phyloP scores from a whole-genome alignment of 306 rosid genomes.

The Erythrophleum fordii region DNA sequence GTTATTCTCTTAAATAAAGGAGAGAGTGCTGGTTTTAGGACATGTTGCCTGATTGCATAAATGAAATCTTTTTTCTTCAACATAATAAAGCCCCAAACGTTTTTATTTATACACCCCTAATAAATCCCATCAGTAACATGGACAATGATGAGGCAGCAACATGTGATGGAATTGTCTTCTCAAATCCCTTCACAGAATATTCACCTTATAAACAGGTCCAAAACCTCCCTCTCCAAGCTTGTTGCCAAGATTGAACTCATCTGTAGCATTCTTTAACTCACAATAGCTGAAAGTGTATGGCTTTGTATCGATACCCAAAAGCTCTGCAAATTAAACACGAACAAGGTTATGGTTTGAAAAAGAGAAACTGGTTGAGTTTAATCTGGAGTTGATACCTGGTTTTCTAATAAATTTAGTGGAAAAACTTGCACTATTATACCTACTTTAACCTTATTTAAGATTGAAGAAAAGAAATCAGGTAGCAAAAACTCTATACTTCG shows the following conservation, averaged over 20 bases:
- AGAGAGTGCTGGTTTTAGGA: neutral
- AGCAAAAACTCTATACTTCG: neutral
- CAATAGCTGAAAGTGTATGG: conserved; percentile 72
- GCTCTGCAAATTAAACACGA: conserved; percentile 53
- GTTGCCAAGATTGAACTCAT: conserved; percentile 58
- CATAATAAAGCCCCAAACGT: neutral
- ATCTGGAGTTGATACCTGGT: neutral
- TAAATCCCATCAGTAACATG: neutral
- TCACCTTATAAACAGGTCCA: conserved; percentile 82
- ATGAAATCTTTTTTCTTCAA: neutral
- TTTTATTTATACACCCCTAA: neutral
- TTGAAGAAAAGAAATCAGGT: neutral
- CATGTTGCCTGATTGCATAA: neutral
- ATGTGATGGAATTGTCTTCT: neutral
- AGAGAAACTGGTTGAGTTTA: neutral
- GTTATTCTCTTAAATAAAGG: conserved; percentile 5
- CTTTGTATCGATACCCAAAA: conserved; percentile 68
- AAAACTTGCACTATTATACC: neutral
- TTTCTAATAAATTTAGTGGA: conserved; percentile 10
- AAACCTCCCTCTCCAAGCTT: conserved; percentile 92
- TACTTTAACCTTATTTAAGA: neutral
- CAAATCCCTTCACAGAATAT: neutral
- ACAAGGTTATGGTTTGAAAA: conserved; percentile 20
- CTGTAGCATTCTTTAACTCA: conserved; percentile 68
- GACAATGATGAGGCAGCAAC: conserved; percentile 12